Conservation (phyloP, 345 rosid species). For the Populus alba region DNA sequence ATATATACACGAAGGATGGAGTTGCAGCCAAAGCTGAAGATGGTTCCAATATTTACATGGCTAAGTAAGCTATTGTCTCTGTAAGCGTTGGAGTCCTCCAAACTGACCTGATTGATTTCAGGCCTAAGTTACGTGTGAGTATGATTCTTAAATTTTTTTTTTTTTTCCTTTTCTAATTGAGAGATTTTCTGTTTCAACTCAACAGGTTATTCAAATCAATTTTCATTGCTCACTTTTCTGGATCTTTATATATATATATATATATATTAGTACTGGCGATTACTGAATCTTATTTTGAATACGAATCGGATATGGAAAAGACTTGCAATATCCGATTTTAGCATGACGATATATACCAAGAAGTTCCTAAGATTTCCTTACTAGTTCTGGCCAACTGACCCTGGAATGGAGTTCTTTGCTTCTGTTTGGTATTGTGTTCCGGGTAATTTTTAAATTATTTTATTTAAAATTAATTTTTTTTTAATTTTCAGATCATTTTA, state of each 20-base stretch:
- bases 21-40: conserved; percentile 30
- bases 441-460: too few species aligned
- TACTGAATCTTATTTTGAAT: not conserved
- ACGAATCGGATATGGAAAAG: conserved; percentile 33
- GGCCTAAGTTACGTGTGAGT: conserved; percentile 26
- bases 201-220: not conserved
- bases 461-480: too few species aligned
- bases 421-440: not conserved
- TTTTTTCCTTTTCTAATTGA: not conserved
- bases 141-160: not conserved
- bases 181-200: not conserved
- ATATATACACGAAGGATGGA: conserved; percentile 15
- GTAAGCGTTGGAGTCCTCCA: conserved; percentile 37
- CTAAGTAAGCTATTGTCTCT: conserved; percentile 29
- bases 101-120: conserved; percentile 28
- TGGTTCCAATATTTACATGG: conserved; percentile 18
- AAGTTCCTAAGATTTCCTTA: conserved; percentile 33
- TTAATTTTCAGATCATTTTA: too few species aligned
- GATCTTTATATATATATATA: not conserved
- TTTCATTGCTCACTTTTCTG: not conserved
- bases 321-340: conserved; percentile 22
- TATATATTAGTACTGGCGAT: not conserved
- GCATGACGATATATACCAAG: conserved; percentile 35
- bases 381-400: conserved; percentile 34
- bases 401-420: conserved; percentile 33